These are phyloP conservation scores for Pestalotiopsis sp. DNA, from an alignment of 2,329 filamentous ascomycete species.

Conservation along the genomic window DNA sequence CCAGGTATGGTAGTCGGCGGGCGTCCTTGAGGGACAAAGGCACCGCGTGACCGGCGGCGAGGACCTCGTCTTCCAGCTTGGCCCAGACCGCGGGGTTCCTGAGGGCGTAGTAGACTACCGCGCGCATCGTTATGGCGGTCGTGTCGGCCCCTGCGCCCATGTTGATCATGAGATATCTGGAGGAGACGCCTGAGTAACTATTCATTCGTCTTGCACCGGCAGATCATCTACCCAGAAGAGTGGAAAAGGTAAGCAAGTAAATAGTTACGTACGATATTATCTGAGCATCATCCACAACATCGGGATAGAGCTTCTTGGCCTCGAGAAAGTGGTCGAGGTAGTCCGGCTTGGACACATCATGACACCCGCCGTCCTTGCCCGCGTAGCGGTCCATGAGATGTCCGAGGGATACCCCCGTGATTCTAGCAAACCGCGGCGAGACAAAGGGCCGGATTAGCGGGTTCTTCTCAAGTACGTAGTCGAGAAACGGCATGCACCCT, in stretches of 20 bases:
- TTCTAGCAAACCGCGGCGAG: constrained; percentile 24
- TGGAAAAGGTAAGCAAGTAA: not conserved
- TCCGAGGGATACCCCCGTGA: constrained; percentile 21
- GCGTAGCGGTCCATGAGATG: constrained; percentile 19
- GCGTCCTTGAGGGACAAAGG: constrained; percentile 10
- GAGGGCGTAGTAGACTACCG: constrained; percentile 39
- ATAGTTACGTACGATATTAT: constrained; percentile 32
- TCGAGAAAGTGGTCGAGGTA: constrained; percentile 37
- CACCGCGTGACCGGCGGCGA: not conserved
- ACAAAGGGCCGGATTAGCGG: constrained; percentile 33
- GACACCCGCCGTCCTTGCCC: constrained; percentile 14
- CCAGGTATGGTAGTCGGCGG: constrained; percentile 37
- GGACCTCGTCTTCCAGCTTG: constrained; percentile 38
- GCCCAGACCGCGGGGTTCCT: constrained; percentile 30
- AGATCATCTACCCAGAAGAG: no score
- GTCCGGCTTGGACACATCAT: constrained; percentile 25
- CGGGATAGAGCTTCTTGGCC: constrained; percentile 27
- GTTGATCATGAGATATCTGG: constrained; percentile 24
- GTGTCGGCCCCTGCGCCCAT: constrained; percentile 40
- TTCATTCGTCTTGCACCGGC: not conserved
- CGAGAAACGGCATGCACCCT: not conserved
- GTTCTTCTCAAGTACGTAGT: constrained; percentile 1
- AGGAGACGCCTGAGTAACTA: not conserved
- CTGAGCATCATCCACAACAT: constrained; percentile 30
- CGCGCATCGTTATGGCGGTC: constrained; percentile 35